Evolutionary conservation across 2,329 filamentous ascomycete species (phyloP), one percentile per base, ranked within the genome.

Genomic region (Diaporthe eres): DNA sequence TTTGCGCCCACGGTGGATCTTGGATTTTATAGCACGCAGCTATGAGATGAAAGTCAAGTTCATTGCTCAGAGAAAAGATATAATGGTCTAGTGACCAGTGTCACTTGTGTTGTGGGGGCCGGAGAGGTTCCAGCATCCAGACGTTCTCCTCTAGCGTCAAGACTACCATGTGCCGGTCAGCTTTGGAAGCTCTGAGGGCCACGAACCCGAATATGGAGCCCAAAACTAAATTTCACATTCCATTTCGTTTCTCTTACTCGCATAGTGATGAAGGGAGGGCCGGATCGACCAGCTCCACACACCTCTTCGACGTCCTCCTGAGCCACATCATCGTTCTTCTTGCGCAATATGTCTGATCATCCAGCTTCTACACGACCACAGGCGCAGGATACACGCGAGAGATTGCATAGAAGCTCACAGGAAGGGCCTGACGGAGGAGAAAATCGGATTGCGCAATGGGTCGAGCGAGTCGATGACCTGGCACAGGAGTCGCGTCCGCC

Each of bases 111-210:
- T 37, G 31, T 53, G 63, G 19, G 10, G 63, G 63, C 47, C 44
- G 31, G n/a, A 19, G 22, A 68, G 47, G 31, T 39, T 37, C 65
- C 47, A 53, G 44, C 13, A 9, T 68, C 28, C 63, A 68, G 25
- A 37, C 44, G 19, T 39, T 39, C 28, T 51, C 19, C 6, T 22
- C 63, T 67, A 67, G 63, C 44, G 28, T 25, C 47, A 25, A 37
- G 63, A 17, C 63, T 67, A 51, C 31, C 12, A 17, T 25, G 63
- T 37, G 58, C 28, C 63, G 63, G 63, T 37, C 63, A 67, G 13
- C 19, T 51, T 51, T 67, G 28, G 63, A 25, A 37, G 63, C 63
- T 51, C 1, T 25, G 28, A 67, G 44, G 44, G 2, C 37, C 63
- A 67, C 19, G 4, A 37, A 51, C 12, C 19, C 3, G 22, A 37